Base-by-base conservation (phyloP, 208 protist genomes). In the Acanthamoeba castellanii region DNA sequence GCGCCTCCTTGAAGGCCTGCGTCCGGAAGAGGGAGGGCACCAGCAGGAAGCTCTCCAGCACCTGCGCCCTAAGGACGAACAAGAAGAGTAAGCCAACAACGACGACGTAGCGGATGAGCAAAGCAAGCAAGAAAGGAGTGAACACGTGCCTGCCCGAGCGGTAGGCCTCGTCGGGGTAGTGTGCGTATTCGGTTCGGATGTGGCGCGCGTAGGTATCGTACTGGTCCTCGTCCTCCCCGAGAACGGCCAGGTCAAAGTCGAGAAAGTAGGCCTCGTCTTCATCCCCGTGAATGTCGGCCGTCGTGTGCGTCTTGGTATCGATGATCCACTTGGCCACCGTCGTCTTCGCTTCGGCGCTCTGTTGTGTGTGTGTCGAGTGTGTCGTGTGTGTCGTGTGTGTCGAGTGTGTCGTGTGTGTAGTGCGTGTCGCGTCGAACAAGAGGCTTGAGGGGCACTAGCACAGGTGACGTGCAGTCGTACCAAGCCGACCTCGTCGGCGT, bases 231-330 rank as follows among this genome's bases (percentile, higher is more conserved):
- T 32, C n/a, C 50, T 55, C 81, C 20, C 81, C 50, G 11, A 88
- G 45, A 9, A 88, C 37, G 47, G 81, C 6, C 30, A 88, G 45
- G 50, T 88, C 81, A 55, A 88, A 64, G 52, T 88, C 81, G 25
- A 88, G 81, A 42, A 88, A 88, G 81, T 88, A 61, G 45, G 45
- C 81, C 30, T 66, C 50, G 50, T 88, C 81, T 30, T 55, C 45
- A 22, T 55, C 45, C 18, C 30, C 81, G 6, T 66, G 9, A 25
- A 66, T 88, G 81, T 55, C 50, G 7, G 45, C 81, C 18, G 45
- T 88, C 27, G 52, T 66, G 52, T 88, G 81, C 4, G 81, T 88
- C 52, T 88, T 88, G 30, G 81, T 88, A 27, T 88, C 50, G 16
- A 88, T 16, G 50, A 88, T 88, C 81, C 81, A 88, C 52, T 88